Evolutionary conservation across 2,329 filamentous ascomycete species (phyloP).

Genomic region (Daldinia sp.): DNA sequence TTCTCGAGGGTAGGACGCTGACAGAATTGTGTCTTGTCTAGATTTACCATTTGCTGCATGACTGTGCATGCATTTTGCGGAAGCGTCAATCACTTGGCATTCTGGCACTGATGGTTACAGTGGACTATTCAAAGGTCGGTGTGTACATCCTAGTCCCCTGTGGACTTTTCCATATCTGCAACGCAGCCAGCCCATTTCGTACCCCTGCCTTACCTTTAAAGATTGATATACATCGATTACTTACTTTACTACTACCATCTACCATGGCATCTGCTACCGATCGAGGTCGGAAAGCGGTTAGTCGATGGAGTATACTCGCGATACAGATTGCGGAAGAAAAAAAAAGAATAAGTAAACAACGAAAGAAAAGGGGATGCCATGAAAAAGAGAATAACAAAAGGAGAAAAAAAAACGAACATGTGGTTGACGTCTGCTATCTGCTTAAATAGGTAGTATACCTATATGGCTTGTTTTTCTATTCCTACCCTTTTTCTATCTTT

Average conservation of each 20-base stretch:
- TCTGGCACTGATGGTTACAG: conserved; percentile 45
- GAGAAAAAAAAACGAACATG: not conserved
- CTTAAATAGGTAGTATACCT: not conserved
- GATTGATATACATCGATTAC: conserved; percentile 29
- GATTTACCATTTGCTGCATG: conserved; percentile 38
- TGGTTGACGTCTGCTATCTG: not conserved
- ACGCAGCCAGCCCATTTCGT: conserved; percentile 30
- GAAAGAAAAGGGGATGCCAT: not conserved
- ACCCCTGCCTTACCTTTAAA: conserved; percentile 27
- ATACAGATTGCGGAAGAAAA: conserved; percentile 12
- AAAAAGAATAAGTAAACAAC: not conserved
- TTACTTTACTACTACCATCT: conserved; percentile 23
- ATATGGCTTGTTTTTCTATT: conserved; percentile 7
- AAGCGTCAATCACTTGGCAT: conserved; percentile 40
- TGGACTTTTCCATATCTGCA: conserved; percentile 31
- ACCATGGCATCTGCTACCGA: conserved; percentile 18
- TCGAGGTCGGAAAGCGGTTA: conserved; percentile 22
- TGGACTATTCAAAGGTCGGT: conserved; percentile 46
- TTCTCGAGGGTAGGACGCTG: conserved; percentile 37
- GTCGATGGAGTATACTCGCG: conserved; percentile 13
- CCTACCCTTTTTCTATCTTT: not conserved
- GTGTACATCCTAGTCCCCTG: conserved; percentile 42
- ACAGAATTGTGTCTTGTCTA: conserved; percentile 41
- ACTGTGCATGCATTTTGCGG: conserved; percentile 42
- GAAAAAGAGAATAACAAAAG: not conserved